A percentile compares a stretch with the other conserved stretches of the same genome.
Evolutionary conservation across 805 yeast genomes (phyloP).

Genomic region (Starmerella apicola): DNA sequence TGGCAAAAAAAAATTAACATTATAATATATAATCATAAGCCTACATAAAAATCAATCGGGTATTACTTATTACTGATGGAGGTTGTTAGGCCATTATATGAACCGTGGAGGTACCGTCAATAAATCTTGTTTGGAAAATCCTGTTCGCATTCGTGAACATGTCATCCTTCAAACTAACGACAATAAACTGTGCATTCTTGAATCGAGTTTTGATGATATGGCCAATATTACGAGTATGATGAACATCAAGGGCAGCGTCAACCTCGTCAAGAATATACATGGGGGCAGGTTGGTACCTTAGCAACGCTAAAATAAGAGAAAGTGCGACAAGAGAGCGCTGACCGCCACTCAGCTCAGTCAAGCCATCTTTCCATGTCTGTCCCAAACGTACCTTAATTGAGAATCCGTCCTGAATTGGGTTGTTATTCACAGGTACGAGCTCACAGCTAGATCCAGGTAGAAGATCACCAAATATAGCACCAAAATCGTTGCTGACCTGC

Average conservation of each 20-base stretch:
- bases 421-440: slow-evolving; percentile 61
- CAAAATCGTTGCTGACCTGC: slow-evolving; percentile 80
- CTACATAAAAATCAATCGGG: no score
- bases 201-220: slow-evolving; percentile 89
- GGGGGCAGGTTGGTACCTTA: slow-evolving; percentile 96
- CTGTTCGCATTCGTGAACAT: slow-evolving; percentile 96
- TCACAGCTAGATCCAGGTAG: slow-evolving; percentile 86
- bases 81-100: slow-evolving; percentile 8
- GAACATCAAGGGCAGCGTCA: slow-evolving; percentile 93
- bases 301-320: slow-evolving; percentile 77
- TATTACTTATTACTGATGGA: no score
- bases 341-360: slow-evolving; percentile 93
- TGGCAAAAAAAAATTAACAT: no score
- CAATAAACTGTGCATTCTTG: slow-evolving; percentile 91
- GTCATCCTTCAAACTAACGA: slow-evolving; percentile 93
- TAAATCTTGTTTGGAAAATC: slow-evolving; percentile 84
- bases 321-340: slow-evolving; percentile 90
- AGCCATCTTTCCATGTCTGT: slow-evolving; percentile 86
- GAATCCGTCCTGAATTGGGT: slow-evolving; percentile 66
- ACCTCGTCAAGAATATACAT: slow-evolving; percentile 97
- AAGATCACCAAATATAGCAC: slow-evolving; percentile 74
- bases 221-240: slow-evolving; percentile 96
- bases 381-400: slow-evolving; percentile 87
- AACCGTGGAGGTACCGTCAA: slow-evolving; percentile 57
- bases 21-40: no score